Percentiles rank a stretch among this genome's conserved stretches.
These are phyloP conservation scores for Termitomyces sp. DNA, from an alignment of 768 basidiomycete genomes.

Conservation along the genomic window DNA sequence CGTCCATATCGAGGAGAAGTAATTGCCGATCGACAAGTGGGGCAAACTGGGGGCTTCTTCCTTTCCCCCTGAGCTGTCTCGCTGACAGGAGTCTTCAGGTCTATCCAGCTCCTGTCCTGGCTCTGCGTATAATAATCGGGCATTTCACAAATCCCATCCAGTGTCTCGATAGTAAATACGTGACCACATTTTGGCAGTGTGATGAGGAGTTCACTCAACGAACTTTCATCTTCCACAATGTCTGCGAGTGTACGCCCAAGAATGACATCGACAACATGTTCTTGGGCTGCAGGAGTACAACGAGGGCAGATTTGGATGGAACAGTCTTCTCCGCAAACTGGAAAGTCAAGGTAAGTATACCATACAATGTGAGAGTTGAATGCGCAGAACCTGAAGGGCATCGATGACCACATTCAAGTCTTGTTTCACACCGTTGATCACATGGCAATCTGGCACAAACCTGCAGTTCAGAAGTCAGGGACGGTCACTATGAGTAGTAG, in stretches of 20 bases:
- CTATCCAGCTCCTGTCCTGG: constrained; percentile 37
- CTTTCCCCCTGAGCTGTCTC: constrained; percentile 9
- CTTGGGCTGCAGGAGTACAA: constrained; percentile 40
- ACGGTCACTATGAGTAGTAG: neutral
- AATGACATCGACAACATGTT: constrained; percentile 57
- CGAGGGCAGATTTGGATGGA: constrained; percentile 45
- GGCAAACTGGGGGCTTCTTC: constrained; percentile 50
- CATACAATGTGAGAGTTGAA: neutral
- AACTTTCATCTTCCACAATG: constrained; percentile 32
- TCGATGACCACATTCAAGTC: constrained; percentile 53
- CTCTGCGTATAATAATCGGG: constrained; percentile 43
- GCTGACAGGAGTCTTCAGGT: constrained; percentile 37
- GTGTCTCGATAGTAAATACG: constrained; percentile 65
- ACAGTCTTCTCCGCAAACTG: constrained; percentile 71
- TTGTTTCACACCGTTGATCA: constrained; percentile 46
- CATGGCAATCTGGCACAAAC: constrained; percentile 66
- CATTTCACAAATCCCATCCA: constrained; percentile 59
- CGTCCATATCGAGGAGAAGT: constrained; percentile 59
- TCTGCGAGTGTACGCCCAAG: constrained; percentile 48
- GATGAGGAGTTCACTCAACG: constrained; percentile 50
- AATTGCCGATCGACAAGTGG: constrained; percentile 56
- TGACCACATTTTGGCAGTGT: constrained; percentile 61
- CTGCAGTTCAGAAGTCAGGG: constrained; percentile 26
- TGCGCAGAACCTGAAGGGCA: constrained; percentile 58
- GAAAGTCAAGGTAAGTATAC: neutral